Evolutionary conservation across 2,329 filamentous ascomycete species (phyloP).

Genomic region (Macroventuria anomochaeta): DNA sequence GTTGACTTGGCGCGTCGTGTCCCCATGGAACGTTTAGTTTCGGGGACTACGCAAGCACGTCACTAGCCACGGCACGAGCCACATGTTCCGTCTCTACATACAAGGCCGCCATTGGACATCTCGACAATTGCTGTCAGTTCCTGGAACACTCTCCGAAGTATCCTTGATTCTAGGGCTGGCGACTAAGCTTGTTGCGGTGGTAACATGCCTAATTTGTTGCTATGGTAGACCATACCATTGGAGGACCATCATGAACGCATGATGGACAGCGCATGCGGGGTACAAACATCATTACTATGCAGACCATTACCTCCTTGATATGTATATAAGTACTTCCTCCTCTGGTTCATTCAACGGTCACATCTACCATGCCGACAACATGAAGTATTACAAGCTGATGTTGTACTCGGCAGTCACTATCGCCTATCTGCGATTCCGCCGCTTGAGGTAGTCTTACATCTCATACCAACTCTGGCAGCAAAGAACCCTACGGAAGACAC

Average conservation of each 20-base stretch:
- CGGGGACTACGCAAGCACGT: constrained; percentile 32
- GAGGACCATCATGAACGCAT: constrained; percentile 7
- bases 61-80: constrained; percentile 35
- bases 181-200: background rate
- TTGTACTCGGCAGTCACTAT: constrained; percentile 24
- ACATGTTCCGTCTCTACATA: constrained; percentile 8
- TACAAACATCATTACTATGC: background rate
- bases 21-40: constrained; percentile 32
- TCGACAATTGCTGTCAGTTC: background rate
- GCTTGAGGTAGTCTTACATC: constrained; percentile 21
- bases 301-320: background rate
- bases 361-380: background rate
- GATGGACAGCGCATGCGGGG: constrained; percentile 7
- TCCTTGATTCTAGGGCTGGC: background rate
- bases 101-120: background rate
- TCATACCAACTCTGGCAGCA: constrained; percentile 14
- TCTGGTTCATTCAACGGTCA: too few relatives aligned
- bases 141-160: background rate
- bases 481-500: background rate
- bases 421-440: constrained; percentile 29
- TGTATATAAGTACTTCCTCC: too few relatives aligned
- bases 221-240: background rate
- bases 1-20: constrained; percentile 48
- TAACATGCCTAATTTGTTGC: background rate
- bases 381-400: constrained; percentile 28